These are phyloP conservation scores for Dendryphion nanum DNA, from an alignment of 2,329 filamentous ascomycete genomes.

Conservation along the genomic window DNA sequence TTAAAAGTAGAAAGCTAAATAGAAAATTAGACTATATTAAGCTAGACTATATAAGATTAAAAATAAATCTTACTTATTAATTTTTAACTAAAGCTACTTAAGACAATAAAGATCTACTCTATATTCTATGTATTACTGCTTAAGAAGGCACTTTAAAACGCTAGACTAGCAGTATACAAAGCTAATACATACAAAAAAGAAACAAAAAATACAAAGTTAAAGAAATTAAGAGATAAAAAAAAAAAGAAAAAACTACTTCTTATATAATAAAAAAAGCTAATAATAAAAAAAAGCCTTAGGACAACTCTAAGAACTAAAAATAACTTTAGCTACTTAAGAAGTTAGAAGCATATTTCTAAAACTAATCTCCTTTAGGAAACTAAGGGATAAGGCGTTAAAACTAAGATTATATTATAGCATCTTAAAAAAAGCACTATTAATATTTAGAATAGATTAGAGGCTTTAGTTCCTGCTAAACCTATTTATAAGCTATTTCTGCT, in stretches of 20 bases:
- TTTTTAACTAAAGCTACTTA: conserved; percentile 1
- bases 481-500: neutral
- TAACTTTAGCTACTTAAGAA: conserved; percentile 7
- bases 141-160: conserved; percentile 3
- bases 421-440: too few species aligned
- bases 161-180: conserved; percentile 3
- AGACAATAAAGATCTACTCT: neutral
- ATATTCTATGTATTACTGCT: conserved; percentile 1
- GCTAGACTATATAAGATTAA: too few species aligned
- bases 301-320: conserved; percentile 6
- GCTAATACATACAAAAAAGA: conserved; percentile 2
- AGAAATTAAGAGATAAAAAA: neutral
- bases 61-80: conserved; percentile 1
- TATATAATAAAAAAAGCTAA: conserved; percentile 3
- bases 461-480: neutral
- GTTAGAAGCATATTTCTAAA: conserved; percentile 4
- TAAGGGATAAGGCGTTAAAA: neutral
- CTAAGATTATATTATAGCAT: neutral
- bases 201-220: neutral
- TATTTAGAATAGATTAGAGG: too few species aligned
- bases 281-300: conserved; percentile 3
- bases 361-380: neutral
- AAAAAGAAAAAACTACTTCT: conserved; percentile 5
- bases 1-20: too few species aligned
- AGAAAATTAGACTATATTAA: too few species aligned